phyloP scores from a whole-genome alignment of 208 protist species.

The Wallacemonas collosoma region DNA sequence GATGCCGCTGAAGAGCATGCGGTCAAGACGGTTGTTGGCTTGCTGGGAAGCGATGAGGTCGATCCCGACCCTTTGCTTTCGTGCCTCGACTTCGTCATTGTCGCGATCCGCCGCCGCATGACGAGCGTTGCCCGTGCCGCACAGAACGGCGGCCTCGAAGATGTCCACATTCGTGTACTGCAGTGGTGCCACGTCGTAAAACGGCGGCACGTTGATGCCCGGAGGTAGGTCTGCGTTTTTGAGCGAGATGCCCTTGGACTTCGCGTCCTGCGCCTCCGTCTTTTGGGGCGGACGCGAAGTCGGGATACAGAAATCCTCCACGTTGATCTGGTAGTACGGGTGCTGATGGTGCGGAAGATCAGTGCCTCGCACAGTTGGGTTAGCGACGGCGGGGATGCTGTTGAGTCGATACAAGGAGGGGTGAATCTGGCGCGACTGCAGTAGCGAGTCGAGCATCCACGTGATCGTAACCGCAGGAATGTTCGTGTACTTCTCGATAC shows the following conservation, averaged over 20 bases:
- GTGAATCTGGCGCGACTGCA: constrained; percentile 89
- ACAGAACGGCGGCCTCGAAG: constrained; percentile 58
- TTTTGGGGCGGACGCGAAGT: constrained; percentile 55
- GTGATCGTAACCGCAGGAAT: constrained; percentile 75
- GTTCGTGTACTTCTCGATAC: constrained; percentile 53
- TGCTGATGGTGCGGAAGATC: constrained; percentile 86
- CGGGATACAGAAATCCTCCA: constrained; percentile 74
- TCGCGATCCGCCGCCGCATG: constrained; percentile 42
- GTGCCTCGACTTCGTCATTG: constrained; percentile 51
- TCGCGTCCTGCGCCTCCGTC: constrained; percentile 14
- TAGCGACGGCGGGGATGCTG: constrained; percentile 73
- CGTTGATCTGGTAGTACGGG: constrained; percentile 86
- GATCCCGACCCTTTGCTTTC: constrained; percentile 43
- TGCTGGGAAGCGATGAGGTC: constrained; percentile 67
- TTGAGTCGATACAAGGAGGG: constrained; percentile 66
- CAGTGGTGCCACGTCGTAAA: constrained; percentile 54
- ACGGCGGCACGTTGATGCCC: constrained; percentile 56
- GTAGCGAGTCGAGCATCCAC: constrained; percentile 89
- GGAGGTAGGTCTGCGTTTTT: constrained; percentile 25
- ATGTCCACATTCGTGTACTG: constrained; percentile 71
- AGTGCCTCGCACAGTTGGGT: constrained; percentile 57
- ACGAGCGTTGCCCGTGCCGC: constrained; percentile 27
- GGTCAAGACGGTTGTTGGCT: constrained; percentile 64
- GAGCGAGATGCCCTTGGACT: constrained; percentile 22
- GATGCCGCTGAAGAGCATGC: constrained; percentile 80